Percentiles rank a stretch among this genome's conserved stretches.
phyloP scores from a whole-genome alignment of 2,329 filamentous ascomycete genomes.

The Aspergillus neoniger region DNA sequence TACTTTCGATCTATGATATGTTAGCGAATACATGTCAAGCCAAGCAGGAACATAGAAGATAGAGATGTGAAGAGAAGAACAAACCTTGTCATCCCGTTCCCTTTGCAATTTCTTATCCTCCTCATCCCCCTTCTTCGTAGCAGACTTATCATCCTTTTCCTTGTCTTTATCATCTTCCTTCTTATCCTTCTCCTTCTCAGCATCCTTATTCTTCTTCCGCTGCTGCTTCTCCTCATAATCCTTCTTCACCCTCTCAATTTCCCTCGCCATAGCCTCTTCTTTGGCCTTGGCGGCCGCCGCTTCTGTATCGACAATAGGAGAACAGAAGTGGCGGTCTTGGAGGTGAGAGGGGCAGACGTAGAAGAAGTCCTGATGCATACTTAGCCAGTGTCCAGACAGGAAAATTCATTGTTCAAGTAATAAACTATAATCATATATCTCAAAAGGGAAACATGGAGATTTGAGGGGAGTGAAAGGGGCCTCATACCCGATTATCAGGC shows the following conservation, averaged over 20 bases:
- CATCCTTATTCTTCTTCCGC: conserved; percentile 65
- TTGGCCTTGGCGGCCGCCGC: conserved; percentile 45
- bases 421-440: too few species aligned
- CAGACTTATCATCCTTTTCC: conserved; percentile 36
- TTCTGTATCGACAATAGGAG: conserved; percentile 52
- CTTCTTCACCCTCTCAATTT: conserved; percentile 51
- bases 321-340: conserved; percentile 78
- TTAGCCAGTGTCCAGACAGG: not conserved
- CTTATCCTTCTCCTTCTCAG: conserved; percentile 51
- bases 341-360: conserved; percentile 84
- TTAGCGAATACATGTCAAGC: not conserved
- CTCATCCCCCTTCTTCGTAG: conserved; percentile 41
- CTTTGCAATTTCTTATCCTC: conserved; percentile 44
- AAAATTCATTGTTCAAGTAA: too few species aligned
- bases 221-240: conserved; percentile 76
- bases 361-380: conserved; percentile 71
- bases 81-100: conserved; percentile 58
- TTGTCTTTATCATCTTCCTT: conserved; percentile 47
- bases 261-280: conserved; percentile 46
- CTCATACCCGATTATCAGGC: conserved; percentile 76
- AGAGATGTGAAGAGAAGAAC: not conserved
- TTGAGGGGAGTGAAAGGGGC: not conserved
- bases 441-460: not conserved
- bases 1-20: conserved; percentile 38
- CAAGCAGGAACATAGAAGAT: conserved; percentile 5